Base-by-base conservation (phyloP, 2,329 filamentous ascomycete species). In the Tolypocladium sp. region DNA sequence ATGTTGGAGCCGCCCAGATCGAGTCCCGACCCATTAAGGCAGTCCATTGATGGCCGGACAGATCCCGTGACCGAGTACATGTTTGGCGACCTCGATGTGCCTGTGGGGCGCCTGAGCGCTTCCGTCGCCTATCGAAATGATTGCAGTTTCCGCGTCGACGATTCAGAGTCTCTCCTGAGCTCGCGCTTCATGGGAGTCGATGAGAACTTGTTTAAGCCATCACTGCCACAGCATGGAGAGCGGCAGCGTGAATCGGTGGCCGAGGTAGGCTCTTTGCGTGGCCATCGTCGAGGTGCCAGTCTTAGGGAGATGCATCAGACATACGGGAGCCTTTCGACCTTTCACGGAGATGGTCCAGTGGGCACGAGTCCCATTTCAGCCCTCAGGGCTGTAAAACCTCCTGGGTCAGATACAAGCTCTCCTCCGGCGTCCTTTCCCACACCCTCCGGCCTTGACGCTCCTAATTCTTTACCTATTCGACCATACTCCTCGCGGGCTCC, bases 141-240 rank as follows among this genome's bases (percentile, higher is more conserved):
- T 68, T 96, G 91, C 76, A 91, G 89, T 67, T 97, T 99, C 72
- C 86, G 89, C 53, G 86, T 97, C 44, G 93, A 96, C 67, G 91
- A 97, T 72, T 89, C 92, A 0, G 94, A 97, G 73, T 88, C 92
- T 6, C 76, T 97, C 10, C 76, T 97, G 51, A 96, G 92, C 75
- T 97, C 93, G 17, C 88, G 91, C 38, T 96, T 97, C 69, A 92
- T 96, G 83, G 92, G 91, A 17, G 83, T 91, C 42, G 92, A 96
- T 69, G 92, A 96, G 69, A 86, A 90, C 61, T 90, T 91, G 68
- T 95, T 96, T 71, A 85, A 86, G 61, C 92, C 92, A 10, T 92
- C 91, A 1, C 74, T 94, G 22, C 82, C 85, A 7, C 82, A 82
- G 61, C 80, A 83, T 57, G 71, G 70, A 8, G 76, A 76, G 35